These are phyloP conservation scores for Brassica balearica DNA, from an alignment of 441 rosid genomes.

Conservation along the genomic window DNA sequence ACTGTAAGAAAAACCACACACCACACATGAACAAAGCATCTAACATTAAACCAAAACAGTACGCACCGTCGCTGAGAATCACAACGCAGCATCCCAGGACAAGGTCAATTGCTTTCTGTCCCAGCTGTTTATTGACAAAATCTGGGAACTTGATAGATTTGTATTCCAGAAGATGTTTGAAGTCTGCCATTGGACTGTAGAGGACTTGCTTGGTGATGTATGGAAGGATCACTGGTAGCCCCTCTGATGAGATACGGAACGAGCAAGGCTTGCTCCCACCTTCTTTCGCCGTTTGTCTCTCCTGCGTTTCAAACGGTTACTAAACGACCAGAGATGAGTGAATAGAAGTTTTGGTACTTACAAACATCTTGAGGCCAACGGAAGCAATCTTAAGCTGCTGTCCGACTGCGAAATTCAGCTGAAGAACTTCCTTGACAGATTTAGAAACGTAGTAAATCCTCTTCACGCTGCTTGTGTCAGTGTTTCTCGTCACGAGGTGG, in stretches of 20 bases:
- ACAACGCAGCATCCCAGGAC: conserved; percentile 87
- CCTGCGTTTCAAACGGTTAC: conserved; percentile 49
- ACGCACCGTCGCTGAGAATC: conserved; percentile 64
- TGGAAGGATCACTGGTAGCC: conserved; percentile 87
- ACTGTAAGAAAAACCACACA: conserved; percentile 8
- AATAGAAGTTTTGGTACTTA: conserved; percentile 48
- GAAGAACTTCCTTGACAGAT: conserved; percentile 77
- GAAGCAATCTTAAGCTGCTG: conserved; percentile 94
- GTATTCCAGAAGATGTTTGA: conserved; percentile 82
- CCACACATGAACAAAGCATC: not conserved
- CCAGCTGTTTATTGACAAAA: conserved; percentile 71
- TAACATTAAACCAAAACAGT: conserved; percentile 9
- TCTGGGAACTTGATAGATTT: conserved; percentile 80
- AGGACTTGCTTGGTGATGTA: conserved; percentile 82
- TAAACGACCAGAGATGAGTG: not conserved
- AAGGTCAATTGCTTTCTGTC: conserved; percentile 71
- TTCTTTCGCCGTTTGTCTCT: conserved; percentile 82
- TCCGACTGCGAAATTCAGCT: conserved; percentile 73
- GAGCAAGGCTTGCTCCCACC: conserved; percentile 67
- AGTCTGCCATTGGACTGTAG: conserved; percentile 60
- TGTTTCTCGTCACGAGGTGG: conserved; percentile 82
- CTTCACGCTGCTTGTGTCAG: conserved; percentile 77
- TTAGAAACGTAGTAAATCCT: conserved; percentile 87
- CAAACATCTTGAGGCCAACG: conserved; percentile 93
- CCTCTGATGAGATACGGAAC: conserved; percentile 92